Conservation (phyloP, 306 rosid species). For the Acacia melanoxylon region DNA sequence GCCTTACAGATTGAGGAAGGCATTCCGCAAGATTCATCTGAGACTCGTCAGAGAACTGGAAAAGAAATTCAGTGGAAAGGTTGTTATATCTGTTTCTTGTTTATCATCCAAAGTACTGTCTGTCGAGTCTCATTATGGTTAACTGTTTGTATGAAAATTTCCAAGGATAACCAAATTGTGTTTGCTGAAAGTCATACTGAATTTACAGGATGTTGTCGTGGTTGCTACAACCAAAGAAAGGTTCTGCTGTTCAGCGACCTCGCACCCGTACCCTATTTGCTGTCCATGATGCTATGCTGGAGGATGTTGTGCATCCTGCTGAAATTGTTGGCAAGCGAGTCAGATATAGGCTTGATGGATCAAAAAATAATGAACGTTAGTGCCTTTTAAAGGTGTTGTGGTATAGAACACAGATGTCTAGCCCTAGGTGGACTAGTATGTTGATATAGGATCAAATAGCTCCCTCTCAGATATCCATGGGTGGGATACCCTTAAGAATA, state of each 20-base stretch:
- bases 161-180: background rate
- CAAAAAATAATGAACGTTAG: constrained; percentile 69
- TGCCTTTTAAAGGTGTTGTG: background rate
- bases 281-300: constrained; percentile 63
- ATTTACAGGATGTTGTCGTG: constrained; percentile 55
- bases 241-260: constrained; percentile 61
- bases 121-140: background rate
- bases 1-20: constrained; percentile 71
- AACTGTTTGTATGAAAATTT: background rate
- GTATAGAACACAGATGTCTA: too few relatives aligned
- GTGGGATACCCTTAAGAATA: too few relatives aligned
- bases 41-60: constrained; percentile 76
- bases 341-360: constrained; percentile 68
- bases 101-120: background rate
- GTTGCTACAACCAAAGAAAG: constrained; percentile 74
- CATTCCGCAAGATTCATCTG: constrained; percentile 65
- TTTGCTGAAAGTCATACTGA: background rate
- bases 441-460: too few relatives aligned
- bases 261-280: constrained; percentile 64
- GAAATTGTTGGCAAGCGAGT: constrained; percentile 74
- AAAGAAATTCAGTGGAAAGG: constrained; percentile 84
- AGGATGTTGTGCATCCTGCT: constrained; percentile 70
- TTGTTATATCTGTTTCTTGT: background rate
- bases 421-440: too few relatives aligned
- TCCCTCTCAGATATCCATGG: too few relatives aligned